A percentile compares a stretch with the other conserved stretches of the same genome.
phyloP scores from a whole-genome alignment of 225 moss, liverwort and hornwort genomes.

The Physcomitrium patens region DNA sequence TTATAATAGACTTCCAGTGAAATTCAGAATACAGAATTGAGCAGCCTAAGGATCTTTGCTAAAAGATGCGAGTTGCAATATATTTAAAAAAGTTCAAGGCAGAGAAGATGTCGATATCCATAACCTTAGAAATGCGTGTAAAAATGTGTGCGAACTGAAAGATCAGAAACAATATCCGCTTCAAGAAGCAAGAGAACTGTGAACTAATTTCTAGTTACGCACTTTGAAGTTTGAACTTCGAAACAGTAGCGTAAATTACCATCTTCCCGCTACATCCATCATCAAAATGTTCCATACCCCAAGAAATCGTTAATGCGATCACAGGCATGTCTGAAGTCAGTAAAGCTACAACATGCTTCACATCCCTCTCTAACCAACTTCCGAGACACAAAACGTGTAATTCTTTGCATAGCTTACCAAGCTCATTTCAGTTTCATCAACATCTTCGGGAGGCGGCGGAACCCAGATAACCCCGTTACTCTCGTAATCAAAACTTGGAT shows the following conservation, averaged over 20 bases:
- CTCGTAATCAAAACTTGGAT: conserved; percentile 64
- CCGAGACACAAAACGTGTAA: conserved; percentile 11
- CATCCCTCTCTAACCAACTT: conserved; percentile 7
- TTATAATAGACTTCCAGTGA: neutral
- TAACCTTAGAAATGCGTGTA: neutral
- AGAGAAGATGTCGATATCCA: no score
- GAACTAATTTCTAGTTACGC: neutral
- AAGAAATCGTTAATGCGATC: conserved; percentile 1
- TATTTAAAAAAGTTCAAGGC: no score
- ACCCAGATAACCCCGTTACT: conserved; percentile 75
- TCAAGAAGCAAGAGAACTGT: neutral
- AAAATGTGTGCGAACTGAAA: neutral
- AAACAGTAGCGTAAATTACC: neutral
- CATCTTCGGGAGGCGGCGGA: conserved; percentile 74
- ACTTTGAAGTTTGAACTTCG: neutral
- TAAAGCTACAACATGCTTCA: neutral
- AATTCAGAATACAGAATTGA: conserved; percentile 4
- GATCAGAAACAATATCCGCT: no score
- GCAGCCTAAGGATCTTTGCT: neutral
- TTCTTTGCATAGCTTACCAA: conserved; percentile 45
- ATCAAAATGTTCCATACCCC: neutral
- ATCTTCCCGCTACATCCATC: conserved; percentile 2
- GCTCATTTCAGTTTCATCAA: conserved; percentile 63
- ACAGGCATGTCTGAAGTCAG: conserved; percentile 1
- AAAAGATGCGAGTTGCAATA: neutral